phyloP scores from a whole-genome alignment of 2,329 filamentous ascomycete species.

The Grosmannia huntii region DNA sequence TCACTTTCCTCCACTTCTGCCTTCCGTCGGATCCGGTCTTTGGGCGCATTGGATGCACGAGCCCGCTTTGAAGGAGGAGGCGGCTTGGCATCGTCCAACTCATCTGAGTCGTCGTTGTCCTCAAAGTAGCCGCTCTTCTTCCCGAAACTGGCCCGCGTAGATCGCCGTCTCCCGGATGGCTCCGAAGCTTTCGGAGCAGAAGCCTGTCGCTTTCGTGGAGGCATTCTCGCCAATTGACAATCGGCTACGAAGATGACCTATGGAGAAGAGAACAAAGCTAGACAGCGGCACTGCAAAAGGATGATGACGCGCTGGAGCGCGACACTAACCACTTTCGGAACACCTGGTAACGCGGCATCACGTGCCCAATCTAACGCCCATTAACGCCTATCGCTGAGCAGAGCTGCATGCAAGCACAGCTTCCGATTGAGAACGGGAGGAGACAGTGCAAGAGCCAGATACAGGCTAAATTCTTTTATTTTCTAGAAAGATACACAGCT shows the following conservation, averaged over 20 bases:
- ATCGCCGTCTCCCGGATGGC: conserved; percentile 27
- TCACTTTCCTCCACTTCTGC: conserved; percentile 15
- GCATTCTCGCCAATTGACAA: conserved; percentile 18
- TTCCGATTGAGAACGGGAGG: not conserved
- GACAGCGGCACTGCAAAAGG: too few species aligned
- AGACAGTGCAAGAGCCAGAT: too few species aligned
- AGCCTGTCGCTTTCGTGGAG: conserved; percentile 25
- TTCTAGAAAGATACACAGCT: not conserved
- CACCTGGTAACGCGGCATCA: conserved; percentile 3
- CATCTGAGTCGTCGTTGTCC: conserved; percentile 16
- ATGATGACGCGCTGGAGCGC: conserved; percentile 1
- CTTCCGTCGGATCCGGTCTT: conserved; percentile 3
- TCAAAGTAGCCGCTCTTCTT: conserved; percentile 42
- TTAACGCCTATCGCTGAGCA: not conserved
- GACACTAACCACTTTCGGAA: conserved; percentile 2
- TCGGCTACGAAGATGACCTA: not conserved
- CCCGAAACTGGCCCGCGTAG: conserved; percentile 30
- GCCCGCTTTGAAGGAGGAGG: conserved; percentile 8
- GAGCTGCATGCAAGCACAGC: not conserved
- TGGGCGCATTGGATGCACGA: not conserved
- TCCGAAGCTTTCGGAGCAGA: conserved; percentile 9
- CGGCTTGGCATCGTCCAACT: not conserved
- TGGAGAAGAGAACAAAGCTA: not conserved
- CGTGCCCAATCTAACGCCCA: not conserved
- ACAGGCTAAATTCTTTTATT: too few species aligned